Evolutionary conservation across 176 grass and related monocot genomes (phyloP), one percentile per base, ranked within the genome.

Genomic region (Zoysia japonica): DNA sequence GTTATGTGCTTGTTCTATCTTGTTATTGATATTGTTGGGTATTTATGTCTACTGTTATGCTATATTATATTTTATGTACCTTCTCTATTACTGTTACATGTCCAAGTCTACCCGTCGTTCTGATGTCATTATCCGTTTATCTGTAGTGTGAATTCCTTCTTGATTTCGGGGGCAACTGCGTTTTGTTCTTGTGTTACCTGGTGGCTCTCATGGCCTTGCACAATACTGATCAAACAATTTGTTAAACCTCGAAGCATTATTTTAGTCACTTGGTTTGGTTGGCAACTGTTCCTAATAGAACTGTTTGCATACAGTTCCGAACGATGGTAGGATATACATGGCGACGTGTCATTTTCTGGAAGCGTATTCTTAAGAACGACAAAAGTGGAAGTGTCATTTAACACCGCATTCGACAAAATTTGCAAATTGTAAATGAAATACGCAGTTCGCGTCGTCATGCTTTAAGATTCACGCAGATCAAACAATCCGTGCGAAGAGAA

Each of bases 21-120:
- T 81, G 60, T 62, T 68, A 73, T 54, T 67, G 77, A 37, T 81
- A 57, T 57, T 57, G 19, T 37, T 43, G 16, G 39, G 61, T 82
- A 66, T 60, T 77, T n/a, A 44, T 63, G 71, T 77, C 56, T 46
- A 68, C 53, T 47, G 16, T 69, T 54, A 67, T 65, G 39, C 13
- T 52, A 13, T 67, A 13, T 79, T 52, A 13, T 67, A 13, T 79
- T 48, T 72, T 45, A 1, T 43, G 38, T 75, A 61, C 40, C 80
- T 55, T 55, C 16, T 35, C 40, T 19, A 78, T 11, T 47, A 60
- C 44, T 63, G 47, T 68, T 20, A 47, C 68, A 15, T 2, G 77
- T 9, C 64, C 59, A 41, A 62, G 17, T 65, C 41, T 47, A 56
- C 78, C 5, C 8, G 66, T 72, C 48, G 38, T 40, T 67, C 66